Conservation (phyloP, 495 filamentous ascomycete genomes). For the Trichocladium uniseriatum region DNA sequence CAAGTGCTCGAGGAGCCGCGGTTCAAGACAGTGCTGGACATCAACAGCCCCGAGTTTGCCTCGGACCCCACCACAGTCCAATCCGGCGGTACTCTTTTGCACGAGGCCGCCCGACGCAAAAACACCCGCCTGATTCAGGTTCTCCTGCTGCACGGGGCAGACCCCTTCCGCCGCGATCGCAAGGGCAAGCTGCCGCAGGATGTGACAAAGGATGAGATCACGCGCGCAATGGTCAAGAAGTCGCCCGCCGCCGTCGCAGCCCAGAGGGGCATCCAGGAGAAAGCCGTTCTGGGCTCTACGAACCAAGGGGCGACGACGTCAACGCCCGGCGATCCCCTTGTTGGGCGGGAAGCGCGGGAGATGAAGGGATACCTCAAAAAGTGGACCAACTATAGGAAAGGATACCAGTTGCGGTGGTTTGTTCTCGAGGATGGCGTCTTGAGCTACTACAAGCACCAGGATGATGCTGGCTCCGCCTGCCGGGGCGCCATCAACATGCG, state of each 20-base stretch:
- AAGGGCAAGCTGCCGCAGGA: constrained; percentile 95
- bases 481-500: constrained; percentile 98
- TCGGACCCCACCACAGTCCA: constrained; percentile 68
- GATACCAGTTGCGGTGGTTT: constrained; percentile 96
- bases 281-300: constrained; percentile 74
- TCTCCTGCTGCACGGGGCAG: constrained; percentile 88
- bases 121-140: constrained; percentile 81
- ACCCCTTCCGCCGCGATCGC: constrained; percentile 89
- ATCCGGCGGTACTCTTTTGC: constrained; percentile 76
- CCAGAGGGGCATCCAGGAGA: constrained; percentile 92
- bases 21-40: constrained; percentile 74
- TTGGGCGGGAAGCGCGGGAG: constrained; percentile 78
- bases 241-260: constrained; percentile 92
- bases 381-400: constrained; percentile 96
- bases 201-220: constrained; percentile 91
- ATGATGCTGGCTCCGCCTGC: constrained; percentile 86
- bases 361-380: constrained; percentile 99
- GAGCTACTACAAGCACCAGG: constrained; percentile 99
- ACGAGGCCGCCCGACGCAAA: constrained; percentile 82
- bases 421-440: constrained; percentile 94
- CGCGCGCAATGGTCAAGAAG: constrained; percentile 74
- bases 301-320: constrained; percentile 48
- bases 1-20: constrained; percentile 73
- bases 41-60: constrained; percentile 80
- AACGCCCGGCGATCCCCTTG: constrained; percentile 53